Percentiles rank a stretch among this genome's conserved stretches.
phyloP scores from a whole-genome alignment of 2,329 filamentous ascomycete species.

The Xylaria sp. region DNA sequence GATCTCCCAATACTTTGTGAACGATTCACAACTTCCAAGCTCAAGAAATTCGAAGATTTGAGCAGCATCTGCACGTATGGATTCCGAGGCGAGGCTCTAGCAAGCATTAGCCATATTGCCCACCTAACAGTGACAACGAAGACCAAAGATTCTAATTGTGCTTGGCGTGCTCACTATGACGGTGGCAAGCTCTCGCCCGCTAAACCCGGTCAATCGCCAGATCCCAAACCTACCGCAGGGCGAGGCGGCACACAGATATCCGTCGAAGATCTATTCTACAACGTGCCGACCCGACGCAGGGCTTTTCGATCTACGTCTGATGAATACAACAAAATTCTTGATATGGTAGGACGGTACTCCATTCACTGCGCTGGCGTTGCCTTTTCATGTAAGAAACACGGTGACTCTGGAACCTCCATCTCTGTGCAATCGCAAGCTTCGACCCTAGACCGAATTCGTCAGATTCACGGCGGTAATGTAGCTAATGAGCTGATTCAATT shows the following conservation, averaged over 20 bases:
- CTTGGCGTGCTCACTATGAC: conserved; percentile 89
- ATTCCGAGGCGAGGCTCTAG: conserved; percentile 95
- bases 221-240: conserved; percentile 88
- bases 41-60: conserved; percentile 92
- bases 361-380: conserved; percentile 91
- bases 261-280: conserved; percentile 97
- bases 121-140: conserved; percentile 95
- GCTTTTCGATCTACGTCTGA: conserved; percentile 93
- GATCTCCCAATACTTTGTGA: conserved; percentile 93
- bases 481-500: conserved; percentile 90
- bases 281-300: conserved; percentile 84
- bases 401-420: conserved; percentile 84
- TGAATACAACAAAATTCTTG: conserved; percentile 97
- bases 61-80: conserved; percentile 92
- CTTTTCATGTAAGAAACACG: conserved; percentile 97
- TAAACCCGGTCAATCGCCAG: conserved; percentile 86
- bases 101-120: conserved; percentile 98
- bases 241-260: conserved; percentile 93
- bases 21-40: conserved; percentile 95
- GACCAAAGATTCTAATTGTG: conserved; percentile 85
- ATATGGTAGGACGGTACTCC: conserved; percentile 92
- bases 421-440: conserved; percentile 79
- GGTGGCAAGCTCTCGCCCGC: conserved; percentile 82
- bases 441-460: conserved; percentile 84
- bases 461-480: conserved; percentile 84